phyloP scores from a whole-genome alignment of 352 stramenopile genomes.

The Elongisporangium undulatum region DNA sequence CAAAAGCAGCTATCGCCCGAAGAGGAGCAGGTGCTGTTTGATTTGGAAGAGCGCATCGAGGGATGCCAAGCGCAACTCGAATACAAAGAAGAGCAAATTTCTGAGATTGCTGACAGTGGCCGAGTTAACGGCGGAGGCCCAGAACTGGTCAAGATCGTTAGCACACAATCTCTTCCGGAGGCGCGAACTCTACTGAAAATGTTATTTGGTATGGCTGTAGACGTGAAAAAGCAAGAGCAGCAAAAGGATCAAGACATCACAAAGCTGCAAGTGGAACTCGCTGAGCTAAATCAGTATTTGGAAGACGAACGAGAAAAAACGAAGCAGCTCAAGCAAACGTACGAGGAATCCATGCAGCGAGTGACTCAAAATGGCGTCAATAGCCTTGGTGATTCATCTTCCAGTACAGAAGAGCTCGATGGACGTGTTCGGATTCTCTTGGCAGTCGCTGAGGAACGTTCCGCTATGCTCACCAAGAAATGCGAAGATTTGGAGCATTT shows the following conservation, averaged over 20 bases:
- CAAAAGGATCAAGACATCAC: conserved; percentile 71
- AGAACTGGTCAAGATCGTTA: conserved; percentile 77
- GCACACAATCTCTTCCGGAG: conserved; percentile 77
- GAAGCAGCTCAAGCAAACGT: conserved; percentile 78
- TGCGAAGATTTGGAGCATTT: conserved; percentile 70
- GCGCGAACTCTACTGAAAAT: conserved; percentile 78
- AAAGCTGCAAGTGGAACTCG: conserved; percentile 71
- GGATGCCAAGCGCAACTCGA: conserved; percentile 81
- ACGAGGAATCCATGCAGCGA: conserved; percentile 79
- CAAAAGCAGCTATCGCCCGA: conserved; percentile 66
- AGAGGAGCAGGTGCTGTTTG: conserved; percentile 76
- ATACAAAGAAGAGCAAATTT: conserved; percentile 89
- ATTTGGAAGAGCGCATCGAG: conserved; percentile 85
- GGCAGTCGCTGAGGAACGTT: conserved; percentile 74
- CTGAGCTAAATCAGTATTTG: conserved; percentile 47
- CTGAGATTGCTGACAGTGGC: conserved; percentile 63
- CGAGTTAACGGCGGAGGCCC: conserved; percentile 32
- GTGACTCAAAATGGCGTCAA: conserved; percentile 41
- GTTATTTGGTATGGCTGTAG: conserved; percentile 84
- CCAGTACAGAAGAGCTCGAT: conserved; percentile 29
- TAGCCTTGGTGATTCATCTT: conserved; percentile 9
- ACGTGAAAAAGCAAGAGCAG: conserved; percentile 86
- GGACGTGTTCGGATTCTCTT: conserved; percentile 63
- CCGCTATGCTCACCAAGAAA: conserved; percentile 60
- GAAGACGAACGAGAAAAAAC: conserved; percentile 71